Conservation (phyloP, 768 basidiomycete species). For the Tricholoma terreum region DNA sequence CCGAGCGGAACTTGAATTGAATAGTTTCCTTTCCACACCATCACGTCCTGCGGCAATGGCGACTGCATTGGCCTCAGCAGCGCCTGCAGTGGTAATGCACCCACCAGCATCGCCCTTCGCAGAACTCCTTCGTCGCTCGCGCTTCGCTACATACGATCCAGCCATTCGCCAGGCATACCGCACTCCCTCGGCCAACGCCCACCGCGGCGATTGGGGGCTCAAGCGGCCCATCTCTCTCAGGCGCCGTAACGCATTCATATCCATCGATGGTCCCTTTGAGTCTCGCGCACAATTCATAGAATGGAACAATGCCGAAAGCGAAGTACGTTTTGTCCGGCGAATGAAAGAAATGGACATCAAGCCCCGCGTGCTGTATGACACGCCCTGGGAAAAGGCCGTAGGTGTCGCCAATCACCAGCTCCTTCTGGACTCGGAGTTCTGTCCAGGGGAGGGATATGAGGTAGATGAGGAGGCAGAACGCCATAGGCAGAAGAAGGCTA, state of each 20-base stretch:
- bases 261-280: slow-evolving; percentile 60
- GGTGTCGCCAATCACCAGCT: slow-evolving; percentile 35
- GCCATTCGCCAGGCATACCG: slow-evolving; percentile 76
- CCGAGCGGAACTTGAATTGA: slow-evolving; percentile 20
- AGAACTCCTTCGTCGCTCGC: slow-evolving; percentile 74
- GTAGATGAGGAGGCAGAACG: slow-evolving; percentile 4
- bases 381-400: slow-evolving; percentile 38
- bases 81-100: slow-evolving; percentile 2
- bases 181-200: slow-evolving; percentile 62
- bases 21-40: slow-evolving; percentile 6
- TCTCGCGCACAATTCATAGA: slow-evolving; percentile 72
- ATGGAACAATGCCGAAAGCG: slow-evolving; percentile 65
- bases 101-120: slow-evolving; percentile 67
- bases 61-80: slow-evolving; percentile 10
- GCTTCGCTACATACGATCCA: slow-evolving; percentile 79
- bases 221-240: slow-evolving; percentile 77
- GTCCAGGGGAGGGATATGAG: slow-evolving; percentile 22
- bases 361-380: slow-evolving; percentile 24
- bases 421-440: slow-evolving; percentile 48
- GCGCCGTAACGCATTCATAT: slow-evolving; percentile 60
- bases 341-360: slow-evolving; percentile 59
- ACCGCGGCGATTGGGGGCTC: slow-evolving; percentile 81
- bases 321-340: slow-evolving; percentile 65
- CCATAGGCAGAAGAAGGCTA: slow-evolving; percentile 4
- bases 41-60: slow-evolving; percentile 20